These are phyloP conservation scores for Clitopilus hobsonii DNA, from an alignment of 768 basidiomycete species.

Conservation along the genomic window DNA sequence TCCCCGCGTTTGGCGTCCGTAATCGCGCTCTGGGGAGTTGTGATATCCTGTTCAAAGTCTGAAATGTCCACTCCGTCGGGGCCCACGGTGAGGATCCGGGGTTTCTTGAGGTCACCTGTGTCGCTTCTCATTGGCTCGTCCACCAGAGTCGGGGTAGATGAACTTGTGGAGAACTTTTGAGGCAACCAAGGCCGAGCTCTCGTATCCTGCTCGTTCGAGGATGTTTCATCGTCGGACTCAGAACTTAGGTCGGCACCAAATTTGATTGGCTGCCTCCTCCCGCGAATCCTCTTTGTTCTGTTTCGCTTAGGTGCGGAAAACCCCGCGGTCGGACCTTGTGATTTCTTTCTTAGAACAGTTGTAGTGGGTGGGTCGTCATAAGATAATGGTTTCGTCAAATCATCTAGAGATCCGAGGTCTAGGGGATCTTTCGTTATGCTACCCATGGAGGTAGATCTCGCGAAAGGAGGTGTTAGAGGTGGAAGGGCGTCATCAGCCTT, in stretches of 20 bases:
- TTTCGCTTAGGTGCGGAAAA: neutral
- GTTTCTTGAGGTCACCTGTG: constrained; percentile 8
- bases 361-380: constrained; percentile 4
- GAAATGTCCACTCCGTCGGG: constrained; percentile 34
- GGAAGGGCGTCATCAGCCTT: constrained; percentile 20
- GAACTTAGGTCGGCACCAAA: constrained; percentile 25
- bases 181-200: constrained; percentile 11
- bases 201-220: constrained; percentile 2
- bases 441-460: constrained; percentile 1
- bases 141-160: constrained; percentile 13
- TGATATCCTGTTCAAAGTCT: constrained; percentile 45
- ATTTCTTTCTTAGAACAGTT: constrained; percentile 15
- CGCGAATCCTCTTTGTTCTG: constrained; percentile 1
- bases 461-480: constrained; percentile 14
- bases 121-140: constrained; percentile 6
- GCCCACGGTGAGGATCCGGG: constrained; percentile 1
- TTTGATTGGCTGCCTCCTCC: constrained; percentile 26
- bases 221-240: constrained; percentile 28
- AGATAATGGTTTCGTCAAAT: neutral
- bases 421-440: constrained; percentile 11
- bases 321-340: constrained; percentile 13
- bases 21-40: constrained; percentile 12
- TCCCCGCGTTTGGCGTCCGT: constrained; percentile 9
- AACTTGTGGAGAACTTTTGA: constrained; percentile 14
- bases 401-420: neutral